Conservation (phyloP, 2,329 filamentous ascomycete species). For the Knoxdaviesia capensis region DNA sequence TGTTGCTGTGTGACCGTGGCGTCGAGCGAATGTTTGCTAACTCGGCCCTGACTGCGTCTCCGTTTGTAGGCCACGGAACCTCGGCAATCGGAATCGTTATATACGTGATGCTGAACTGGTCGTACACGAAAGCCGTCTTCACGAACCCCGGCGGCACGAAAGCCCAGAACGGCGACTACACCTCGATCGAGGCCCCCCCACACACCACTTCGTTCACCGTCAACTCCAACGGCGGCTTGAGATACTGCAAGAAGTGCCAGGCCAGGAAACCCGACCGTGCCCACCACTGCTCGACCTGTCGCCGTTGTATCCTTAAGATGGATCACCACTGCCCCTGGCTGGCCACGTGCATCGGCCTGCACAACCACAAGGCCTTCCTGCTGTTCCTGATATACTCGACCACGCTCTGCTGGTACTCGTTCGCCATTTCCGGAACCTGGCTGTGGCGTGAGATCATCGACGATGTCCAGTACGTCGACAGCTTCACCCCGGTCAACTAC, state of each 20-base stretch:
- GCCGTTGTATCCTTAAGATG: conserved; percentile 94
- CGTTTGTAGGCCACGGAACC: conserved; percentile 24
- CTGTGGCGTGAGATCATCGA: conserved; percentile 66
- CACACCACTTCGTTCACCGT: conserved; percentile 64
- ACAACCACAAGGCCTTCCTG: conserved; percentile 90
- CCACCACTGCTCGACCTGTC: conserved; percentile 92
- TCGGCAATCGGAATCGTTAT: conserved; percentile 49
- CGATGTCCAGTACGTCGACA: conserved; percentile 50
- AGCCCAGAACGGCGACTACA: conserved; percentile 45
- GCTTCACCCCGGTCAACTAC: conserved; percentile 72
- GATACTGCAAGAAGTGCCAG: conserved; percentile 97
- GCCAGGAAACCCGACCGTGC: conserved; percentile 84
- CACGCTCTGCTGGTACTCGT: conserved; percentile 65
- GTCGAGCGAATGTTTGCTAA: background rate
- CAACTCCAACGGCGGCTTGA: conserved; percentile 67
- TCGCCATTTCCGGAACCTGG: conserved; percentile 61
- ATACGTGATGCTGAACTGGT: conserved; percentile 66
- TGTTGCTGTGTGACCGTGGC: background rate
- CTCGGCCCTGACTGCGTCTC: background rate
- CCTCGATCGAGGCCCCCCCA: conserved; percentile 31
- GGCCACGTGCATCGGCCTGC: conserved; percentile 80
- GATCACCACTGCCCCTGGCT: conserved; percentile 98
- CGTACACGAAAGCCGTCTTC: conserved; percentile 85
- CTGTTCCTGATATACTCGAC: conserved; percentile 82
- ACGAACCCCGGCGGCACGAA: conserved; percentile 63